Evolutionary conservation across 176 grass and related monocot species (phyloP), one percentile per base, ranked within the genome.

Genomic region (Olyra latifolia): DNA sequence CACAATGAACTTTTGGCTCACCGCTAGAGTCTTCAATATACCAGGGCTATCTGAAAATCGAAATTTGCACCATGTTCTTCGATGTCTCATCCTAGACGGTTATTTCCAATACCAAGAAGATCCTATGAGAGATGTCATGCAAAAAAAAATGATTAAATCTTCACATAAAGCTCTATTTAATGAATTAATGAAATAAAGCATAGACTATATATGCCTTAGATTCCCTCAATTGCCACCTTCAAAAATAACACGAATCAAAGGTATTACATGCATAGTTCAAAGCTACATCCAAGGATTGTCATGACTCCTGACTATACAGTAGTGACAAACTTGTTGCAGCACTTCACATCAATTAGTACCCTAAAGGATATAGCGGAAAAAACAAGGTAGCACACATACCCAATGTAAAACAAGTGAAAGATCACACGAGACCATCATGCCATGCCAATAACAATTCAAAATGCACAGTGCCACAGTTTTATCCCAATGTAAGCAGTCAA

Each of bases 71-170:
- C 65, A 47, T 2, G 16, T 19, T 71, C 24, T 62, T 62, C 38
- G 62, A 55, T 9, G 43, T 80, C 62, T 94, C 82, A 91, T 62
- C 55, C 50, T 23, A 85, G 75, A 62, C 84, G 87, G 71, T 64
- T 82, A 44, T 88, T 80, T 45, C 94, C 94, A 71, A 93, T 88
- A 80, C 94, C 94, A 65, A 97, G 82, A 87, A 97, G 94, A 75
- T 97, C 94, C 94, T 97, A 48, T 29, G 17, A 1, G 69, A 78
- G 8, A 28, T 20, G 54, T 54, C 80, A 50, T 45, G 45, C 50
- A n/a, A 83, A 7, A 13, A 27, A 48, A 1, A 88, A 75, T 8
- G 11, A 70, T 69, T 42, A 41, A 8, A 50, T 10, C 44, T 29
- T 69, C 19, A 0, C 16, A 53, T 69, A 45, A 38, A 17, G 10